Conservation (phyloP, 768 basidiomycete genomes). For the Mycena capillaripes region DNA sequence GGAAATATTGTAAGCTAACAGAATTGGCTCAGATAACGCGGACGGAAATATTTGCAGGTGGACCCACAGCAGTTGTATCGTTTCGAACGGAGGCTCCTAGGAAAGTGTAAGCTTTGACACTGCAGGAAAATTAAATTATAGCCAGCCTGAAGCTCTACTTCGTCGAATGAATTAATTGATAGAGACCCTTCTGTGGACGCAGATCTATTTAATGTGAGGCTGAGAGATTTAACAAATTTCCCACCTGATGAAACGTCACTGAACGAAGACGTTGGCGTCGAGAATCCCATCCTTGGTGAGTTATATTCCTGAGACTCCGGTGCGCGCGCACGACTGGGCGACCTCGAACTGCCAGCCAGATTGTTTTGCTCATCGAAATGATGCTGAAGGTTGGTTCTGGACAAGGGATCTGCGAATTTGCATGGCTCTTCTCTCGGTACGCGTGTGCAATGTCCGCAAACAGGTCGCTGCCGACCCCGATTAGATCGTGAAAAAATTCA, state of each 20-base stretch:
- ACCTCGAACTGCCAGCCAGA: background rate
- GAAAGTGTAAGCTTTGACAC: background rate
- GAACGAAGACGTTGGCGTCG: background rate
- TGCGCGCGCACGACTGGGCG: background rate
- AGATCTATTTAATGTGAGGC: background rate
- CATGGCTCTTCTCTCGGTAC: conserved; percentile 20
- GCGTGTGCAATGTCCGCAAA: conserved; percentile 18
- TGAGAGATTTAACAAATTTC: background rate
- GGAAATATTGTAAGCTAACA: conserved; percentile 11
- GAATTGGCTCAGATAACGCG: background rate
- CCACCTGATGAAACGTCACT: background rate
- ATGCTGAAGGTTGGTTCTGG: background rate
- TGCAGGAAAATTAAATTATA: too few species aligned
- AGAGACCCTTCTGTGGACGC: background rate
- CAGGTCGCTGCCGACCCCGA: background rate
- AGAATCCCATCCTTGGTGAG: background rate
- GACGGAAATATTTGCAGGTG: background rate
- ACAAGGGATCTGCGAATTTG: background rate
- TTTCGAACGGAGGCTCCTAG: conserved; percentile 17
- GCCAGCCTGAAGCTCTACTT: background rate
- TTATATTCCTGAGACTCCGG: background rate
- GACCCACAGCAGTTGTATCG: conserved; percentile 13
- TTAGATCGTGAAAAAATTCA: background rate
- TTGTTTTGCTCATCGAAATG: background rate
- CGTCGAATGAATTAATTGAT: background rate